Evolutionary conservation across 2,329 filamentous ascomycete genomes (phyloP), one percentile per base, ranked within the genome.

Genomic region (Aspergillus amoenus): DNA sequence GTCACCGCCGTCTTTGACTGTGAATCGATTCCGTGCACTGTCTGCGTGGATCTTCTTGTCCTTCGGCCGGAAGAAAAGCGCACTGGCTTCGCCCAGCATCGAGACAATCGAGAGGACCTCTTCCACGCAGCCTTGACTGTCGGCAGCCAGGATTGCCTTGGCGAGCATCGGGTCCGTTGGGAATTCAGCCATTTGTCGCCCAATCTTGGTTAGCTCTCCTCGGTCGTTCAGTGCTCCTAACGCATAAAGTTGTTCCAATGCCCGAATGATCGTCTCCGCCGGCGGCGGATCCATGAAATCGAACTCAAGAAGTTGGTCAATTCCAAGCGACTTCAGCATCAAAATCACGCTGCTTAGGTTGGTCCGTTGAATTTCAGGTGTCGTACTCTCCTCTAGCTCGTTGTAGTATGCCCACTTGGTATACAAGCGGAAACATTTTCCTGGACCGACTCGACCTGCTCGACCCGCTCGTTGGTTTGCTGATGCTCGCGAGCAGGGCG

Each of bases 41-140:
- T 99, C 93, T 12, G 94, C 94, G 68, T 97, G 91, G 27, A 97
- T 88, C 73, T 96, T 96, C 80, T 97, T 97, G 77, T 99, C 93
- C 71, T 97, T 96, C 18, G 94, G 93, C 0, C 92, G 84, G 82
- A 95, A 96, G 80, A 97, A 99, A 5, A 99, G 83, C 0, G 92
- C 88, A 4, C 88, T 91, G 2, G 90, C 86, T 76, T 97, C 94
- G 59, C 89, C 87, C 0, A 97, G 83, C 90, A 97, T 96, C 42
- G 93, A 87, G n/a, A 97, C 91, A 48, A 97, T 91, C 0, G 90
- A 92, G 15, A 99, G 79, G 0, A 97, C 86, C 75, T 99, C 94
- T 58, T 96, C 91, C 0, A 96, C 91, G 66, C 93, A 97, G n/a
- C 90, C 90, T 64, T 93, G 89, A 66, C 91, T 89, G 73, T 94